Evolutionary conservation across 1,139 yeast genomes (phyloP).

Genomic region (Sugiyamaella pinicola): DNA sequence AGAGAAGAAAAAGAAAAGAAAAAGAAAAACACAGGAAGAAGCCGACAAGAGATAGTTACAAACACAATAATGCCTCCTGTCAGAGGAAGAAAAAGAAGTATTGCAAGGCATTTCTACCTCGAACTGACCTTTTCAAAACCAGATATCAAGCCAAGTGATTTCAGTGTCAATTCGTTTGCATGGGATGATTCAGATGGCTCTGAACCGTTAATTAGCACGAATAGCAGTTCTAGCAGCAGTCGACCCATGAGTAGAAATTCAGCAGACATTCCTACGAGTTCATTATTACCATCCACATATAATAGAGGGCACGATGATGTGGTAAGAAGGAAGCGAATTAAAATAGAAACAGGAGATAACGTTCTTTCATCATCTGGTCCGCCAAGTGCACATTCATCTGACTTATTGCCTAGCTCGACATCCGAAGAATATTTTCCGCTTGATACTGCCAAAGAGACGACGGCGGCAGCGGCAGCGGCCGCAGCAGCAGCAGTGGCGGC

Average conservation of each 20-base stretch:
- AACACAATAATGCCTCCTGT: conserved; percentile 17
- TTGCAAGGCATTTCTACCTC: conserved; percentile 20
- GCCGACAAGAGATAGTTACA: background rate
- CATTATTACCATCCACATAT: background rate
- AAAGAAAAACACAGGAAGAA: background rate
- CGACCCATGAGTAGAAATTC: background rate
- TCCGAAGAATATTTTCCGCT: conserved; percentile 11
- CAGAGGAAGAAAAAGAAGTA: conserved; percentile 20
- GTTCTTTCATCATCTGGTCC: conserved; percentile 1
- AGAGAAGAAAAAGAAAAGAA: background rate
- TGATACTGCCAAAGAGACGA: background rate
- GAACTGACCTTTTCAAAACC: conserved; percentile 16
- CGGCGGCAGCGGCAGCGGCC: too few species aligned
- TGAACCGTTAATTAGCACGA: background rate
- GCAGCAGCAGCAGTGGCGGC: too few species aligned
- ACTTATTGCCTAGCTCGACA: conserved; percentile 5
- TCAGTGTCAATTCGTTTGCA: conserved; percentile 11
- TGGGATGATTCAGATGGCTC: conserved; percentile 12
- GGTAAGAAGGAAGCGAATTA: conserved; percentile 7
- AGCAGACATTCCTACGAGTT: background rate
- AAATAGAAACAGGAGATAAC: conserved; percentile 9
- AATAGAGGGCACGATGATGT: background rate
- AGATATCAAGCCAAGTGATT: conserved; percentile 12
- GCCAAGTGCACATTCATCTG: conserved; percentile 2
- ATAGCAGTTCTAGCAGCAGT: background rate